Evolutionary conservation across 129 eudicot genomes (phyloP), one percentile per base, ranked within the genome.

Genomic region (Mikania micrantha): DNA sequence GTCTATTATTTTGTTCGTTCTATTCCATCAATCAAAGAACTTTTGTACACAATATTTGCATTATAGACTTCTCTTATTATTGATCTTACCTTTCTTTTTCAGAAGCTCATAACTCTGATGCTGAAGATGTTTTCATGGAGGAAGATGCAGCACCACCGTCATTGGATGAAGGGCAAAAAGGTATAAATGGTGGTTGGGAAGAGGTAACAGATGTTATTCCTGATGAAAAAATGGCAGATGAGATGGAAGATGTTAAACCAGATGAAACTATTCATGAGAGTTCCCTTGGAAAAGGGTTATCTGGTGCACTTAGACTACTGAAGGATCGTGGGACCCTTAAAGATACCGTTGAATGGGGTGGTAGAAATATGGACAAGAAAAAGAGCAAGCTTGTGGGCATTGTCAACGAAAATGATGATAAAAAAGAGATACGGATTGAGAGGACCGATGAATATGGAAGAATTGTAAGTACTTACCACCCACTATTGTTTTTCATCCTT

Each of bases 281-380:
- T 48, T 71, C 92, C 10, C 88, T 93, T 15, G 98, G 98, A 41
- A 93, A 93, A 78, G 98, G 98, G 48, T 72, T 93, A 66, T 79
- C 92, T 27, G 98, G 95, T 22, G 95, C 88, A n/a, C 92, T 93
- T 59, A 64, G 67, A 64, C 83, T 88, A 50, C 81, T 93, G 44
- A 82, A 89, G 74, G 92, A 88, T 2, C 71, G 98, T n/a, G 98
- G 98, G 10, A 62, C 92, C 32, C 85, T 93, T 0, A 89, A 88
- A 72, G 96, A 93, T 71, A 85, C 84, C 54, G 66, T 86, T 38
- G 98, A 89, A 60, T 93, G 95, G 96, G 98, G 98, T 77, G 98
- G 98, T 48, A 81, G 98, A 67, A 93, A 93, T 79, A 93, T 89
- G 98, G 98, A 93, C 72, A 93, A 93, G 83, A 88, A 88, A 49